phyloP scores from a whole-genome alignment of 2,329 filamentous ascomycete genomes.

The Aspergillus sp. region DNA sequence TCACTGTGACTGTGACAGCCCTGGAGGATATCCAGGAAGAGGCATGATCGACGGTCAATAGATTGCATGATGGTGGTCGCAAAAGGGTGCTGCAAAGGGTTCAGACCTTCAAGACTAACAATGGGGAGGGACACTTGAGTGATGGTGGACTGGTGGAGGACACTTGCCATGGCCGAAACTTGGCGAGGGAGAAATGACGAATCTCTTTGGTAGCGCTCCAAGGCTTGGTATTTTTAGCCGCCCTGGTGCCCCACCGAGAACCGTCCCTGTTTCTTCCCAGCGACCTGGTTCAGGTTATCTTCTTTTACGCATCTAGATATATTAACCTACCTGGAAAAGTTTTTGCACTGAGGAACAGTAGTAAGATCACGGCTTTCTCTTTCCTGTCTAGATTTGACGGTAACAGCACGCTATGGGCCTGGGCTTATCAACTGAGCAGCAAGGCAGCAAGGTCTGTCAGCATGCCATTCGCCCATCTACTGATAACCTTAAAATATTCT shows the following conservation, averaged over 20 bases:
- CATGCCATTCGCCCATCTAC: too few relatives aligned
- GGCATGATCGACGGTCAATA: background rate
- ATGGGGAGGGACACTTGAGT: background rate
- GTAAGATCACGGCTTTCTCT: too few relatives aligned
- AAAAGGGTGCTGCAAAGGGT: background rate
- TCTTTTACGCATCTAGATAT: background rate
- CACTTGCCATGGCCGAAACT: background rate
- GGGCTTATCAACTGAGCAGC: too few relatives aligned
- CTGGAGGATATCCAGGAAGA: background rate
- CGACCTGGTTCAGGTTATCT: background rate
- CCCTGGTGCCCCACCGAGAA: background rate
- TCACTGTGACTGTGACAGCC: background rate
- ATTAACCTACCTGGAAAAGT: background rate
- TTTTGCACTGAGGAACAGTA: too few relatives aligned
- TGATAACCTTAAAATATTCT: too few relatives aligned
- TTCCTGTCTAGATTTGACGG: too few relatives aligned
- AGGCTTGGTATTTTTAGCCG: slow-evolving; percentile 1
- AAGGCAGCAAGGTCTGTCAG: too few relatives aligned
- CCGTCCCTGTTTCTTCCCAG: background rate
- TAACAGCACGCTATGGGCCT: too few relatives aligned
- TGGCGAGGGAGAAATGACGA: slow-evolving; percentile 2
- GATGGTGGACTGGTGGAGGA: background rate
- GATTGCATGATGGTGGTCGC: background rate
- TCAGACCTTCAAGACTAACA: background rate
- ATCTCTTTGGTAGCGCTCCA: background rate